Evolutionary conservation across 257 asterid species (phyloP).

Genomic region (Thymus quinquecostatus): DNA sequence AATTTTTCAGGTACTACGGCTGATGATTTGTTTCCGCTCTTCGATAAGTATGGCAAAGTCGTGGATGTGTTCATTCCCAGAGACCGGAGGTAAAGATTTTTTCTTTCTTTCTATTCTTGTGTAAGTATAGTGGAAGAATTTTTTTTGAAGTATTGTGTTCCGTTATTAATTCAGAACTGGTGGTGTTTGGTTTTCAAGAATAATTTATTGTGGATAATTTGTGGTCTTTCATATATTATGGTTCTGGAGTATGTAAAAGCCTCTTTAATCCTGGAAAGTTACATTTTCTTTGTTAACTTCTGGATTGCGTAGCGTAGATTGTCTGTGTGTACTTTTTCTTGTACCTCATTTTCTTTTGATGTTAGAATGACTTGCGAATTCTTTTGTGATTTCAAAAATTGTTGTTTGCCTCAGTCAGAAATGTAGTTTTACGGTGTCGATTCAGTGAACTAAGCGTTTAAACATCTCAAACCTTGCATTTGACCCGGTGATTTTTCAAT

Average conservation of each 20-base stretch:
- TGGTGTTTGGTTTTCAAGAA: too few species aligned
- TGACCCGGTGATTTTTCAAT: background rate
- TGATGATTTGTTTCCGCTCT: constrained; percentile 77
- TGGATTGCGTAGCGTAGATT: too few species aligned
- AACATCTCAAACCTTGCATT: background rate
- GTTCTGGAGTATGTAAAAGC: too few species aligned
- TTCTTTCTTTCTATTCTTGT: background rate
- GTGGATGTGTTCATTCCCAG: constrained; percentile 87
- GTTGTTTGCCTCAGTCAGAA: background rate
- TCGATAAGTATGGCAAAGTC: constrained; percentile 83
- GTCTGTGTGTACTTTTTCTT: background rate
- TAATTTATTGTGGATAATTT: too few species aligned
- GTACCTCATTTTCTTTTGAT: too few species aligned
- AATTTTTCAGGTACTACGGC: constrained; percentile 67
- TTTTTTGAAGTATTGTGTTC: background rate
- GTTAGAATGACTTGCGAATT: background rate
- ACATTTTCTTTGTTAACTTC: too few species aligned
- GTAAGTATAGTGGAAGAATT: background rate
- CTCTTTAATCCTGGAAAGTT: too few species aligned
- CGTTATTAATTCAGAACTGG: background rate
- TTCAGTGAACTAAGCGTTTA: background rate
- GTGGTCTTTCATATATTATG: too few species aligned
- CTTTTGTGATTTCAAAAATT: background rate
- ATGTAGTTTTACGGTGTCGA: background rate
- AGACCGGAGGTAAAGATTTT: constrained; percentile 62